Percentiles rank a stretch among this genome's conserved stretches.
phyloP scores from a whole-genome alignment of 208 protist genomes.

The Wallacemonas sp. region DNA sequence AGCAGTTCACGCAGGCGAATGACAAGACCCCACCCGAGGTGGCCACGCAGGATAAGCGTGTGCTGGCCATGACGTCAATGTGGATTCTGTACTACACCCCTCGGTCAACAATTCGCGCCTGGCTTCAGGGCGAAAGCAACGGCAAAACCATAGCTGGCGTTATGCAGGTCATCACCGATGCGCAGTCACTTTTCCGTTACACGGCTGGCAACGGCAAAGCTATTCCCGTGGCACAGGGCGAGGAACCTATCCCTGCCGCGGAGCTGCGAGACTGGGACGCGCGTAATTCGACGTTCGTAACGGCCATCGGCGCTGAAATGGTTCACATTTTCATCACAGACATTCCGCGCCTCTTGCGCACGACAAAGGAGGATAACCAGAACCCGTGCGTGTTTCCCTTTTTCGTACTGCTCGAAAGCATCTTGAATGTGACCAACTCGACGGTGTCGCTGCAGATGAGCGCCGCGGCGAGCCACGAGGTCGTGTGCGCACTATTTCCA shows the following conservation, averaged over 20 bases:
- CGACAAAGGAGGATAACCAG: slow-evolving; percentile 47
- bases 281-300: slow-evolving; percentile 71
- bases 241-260: slow-evolving; percentile 4
- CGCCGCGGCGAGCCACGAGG: slow-evolving; percentile 61
- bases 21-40: slow-evolving; percentile 41
- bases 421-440: slow-evolving; percentile 72
- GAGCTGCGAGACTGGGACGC: slow-evolving; percentile 62
- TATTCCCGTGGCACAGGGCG: neutral
- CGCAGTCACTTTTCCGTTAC: slow-evolving; percentile 75
- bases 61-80: slow-evolving; percentile 52
- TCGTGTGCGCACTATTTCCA: slow-evolving; percentile 70
- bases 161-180: slow-evolving; percentile 66
- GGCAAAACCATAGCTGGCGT: slow-evolving; percentile 58
- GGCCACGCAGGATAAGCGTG: slow-evolving; percentile 53
- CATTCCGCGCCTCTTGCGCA: slow-evolving; percentile 54
- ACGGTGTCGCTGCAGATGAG: slow-evolving; percentile 83
- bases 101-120: slow-evolving; percentile 27
- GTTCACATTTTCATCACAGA: slow-evolving; percentile 59
- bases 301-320: slow-evolving; percentile 61
- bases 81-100: slow-evolving; percentile 87
- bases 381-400: slow-evolving; percentile 67
- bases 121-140: slow-evolving; percentile 50
- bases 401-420: slow-evolving; percentile 82
- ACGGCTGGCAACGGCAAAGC: slow-evolving; percentile 37
- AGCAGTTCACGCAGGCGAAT: slow-evolving; percentile 43